These are phyloP conservation scores for Rhytidhysteron rufulum DNA, from an alignment of 2,329 filamentous ascomycete species.

Conservation along the genomic window DNA sequence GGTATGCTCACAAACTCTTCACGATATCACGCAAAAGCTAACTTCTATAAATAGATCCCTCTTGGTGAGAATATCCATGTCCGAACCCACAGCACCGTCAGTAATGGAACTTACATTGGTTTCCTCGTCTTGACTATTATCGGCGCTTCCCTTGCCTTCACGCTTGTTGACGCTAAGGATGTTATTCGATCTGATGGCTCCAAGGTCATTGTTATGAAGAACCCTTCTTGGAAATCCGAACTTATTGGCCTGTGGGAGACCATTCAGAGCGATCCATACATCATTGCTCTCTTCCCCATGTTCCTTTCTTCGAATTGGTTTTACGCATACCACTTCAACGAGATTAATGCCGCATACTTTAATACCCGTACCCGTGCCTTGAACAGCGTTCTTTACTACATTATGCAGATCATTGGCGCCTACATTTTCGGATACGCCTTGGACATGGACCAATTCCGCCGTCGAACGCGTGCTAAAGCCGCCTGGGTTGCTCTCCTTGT, in stretches of 20 bases:
- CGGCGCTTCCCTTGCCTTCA: constrained; percentile 66
- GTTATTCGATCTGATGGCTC: constrained; percentile 75
- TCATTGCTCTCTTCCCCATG: constrained; percentile 75
- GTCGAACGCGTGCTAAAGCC: constrained; percentile 64
- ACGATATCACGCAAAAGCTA: too few species aligned
- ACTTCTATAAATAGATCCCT: constrained; percentile 52
- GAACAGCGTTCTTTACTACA: constrained; percentile 76
- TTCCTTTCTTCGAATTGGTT: constrained; percentile 79
- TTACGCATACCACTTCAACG: constrained; percentile 75
- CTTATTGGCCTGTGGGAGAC: constrained; percentile 72
- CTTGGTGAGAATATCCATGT: constrained; percentile 68
- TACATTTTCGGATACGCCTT: constrained; percentile 68
- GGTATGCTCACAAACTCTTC: constrained; percentile 40
- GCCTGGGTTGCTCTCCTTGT: constrained; percentile 60
- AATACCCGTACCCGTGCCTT: constrained; percentile 71
- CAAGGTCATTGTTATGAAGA: constrained; percentile 81
- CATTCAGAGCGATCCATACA: constrained; percentile 65
- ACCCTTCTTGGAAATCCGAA: constrained; percentile 81
- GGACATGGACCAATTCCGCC: constrained; percentile 55
- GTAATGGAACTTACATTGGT: constrained; percentile 79
- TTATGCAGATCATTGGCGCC: constrained; percentile 73
- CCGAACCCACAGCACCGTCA: constrained; percentile 50
- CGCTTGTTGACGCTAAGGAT: constrained; percentile 66
- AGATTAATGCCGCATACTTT: constrained; percentile 67
- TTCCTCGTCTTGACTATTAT: constrained; percentile 79